Conservation (phyloP, 2,329 filamentous ascomycete species). For the Monilinia polystroma region DNA sequence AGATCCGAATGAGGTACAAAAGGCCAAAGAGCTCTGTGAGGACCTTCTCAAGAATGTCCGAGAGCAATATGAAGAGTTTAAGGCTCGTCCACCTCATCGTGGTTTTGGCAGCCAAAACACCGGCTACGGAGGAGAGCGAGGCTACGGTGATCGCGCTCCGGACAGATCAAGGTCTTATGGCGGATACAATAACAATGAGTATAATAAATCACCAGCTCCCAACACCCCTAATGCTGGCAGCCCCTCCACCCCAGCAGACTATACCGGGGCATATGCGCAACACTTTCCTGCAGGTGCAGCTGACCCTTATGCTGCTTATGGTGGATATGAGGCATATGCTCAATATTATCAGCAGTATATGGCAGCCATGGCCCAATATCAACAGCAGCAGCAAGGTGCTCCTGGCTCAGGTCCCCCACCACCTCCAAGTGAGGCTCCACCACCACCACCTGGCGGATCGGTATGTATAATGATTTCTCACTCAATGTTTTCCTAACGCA, state of each 20-base stretch:
- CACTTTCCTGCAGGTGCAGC: slow-evolving; percentile 63
- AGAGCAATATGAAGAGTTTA: slow-evolving; percentile 88
- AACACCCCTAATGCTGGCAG: slow-evolving; percentile 42
- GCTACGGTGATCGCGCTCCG: slow-evolving; percentile 54
- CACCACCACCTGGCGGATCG: slow-evolving; percentile 59
- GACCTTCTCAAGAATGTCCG: slow-evolving; percentile 85
- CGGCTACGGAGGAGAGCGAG: slow-evolving; percentile 47
- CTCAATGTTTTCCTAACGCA: slow-evolving; percentile 5
- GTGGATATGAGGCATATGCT: slow-evolving; percentile 76
- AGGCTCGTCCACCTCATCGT: slow-evolving; percentile 70
- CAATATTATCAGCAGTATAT: slow-evolving; percentile 75
- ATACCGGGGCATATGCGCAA: slow-evolving; percentile 78
- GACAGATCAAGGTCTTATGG: slow-evolving; percentile 46
- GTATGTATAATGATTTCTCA: slow-evolving; percentile 20
- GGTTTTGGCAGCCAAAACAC: slow-evolving; percentile 49
- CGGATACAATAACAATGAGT: slow-evolving; percentile 43
- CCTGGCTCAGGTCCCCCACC: slow-evolving; percentile 49
- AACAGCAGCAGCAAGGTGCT: slow-evolving; percentile 46
- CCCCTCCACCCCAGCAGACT: slow-evolving; percentile 57
- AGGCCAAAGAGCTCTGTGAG: slow-evolving; percentile 83
- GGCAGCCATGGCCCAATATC: slow-evolving; percentile 52
- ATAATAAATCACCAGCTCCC: slow-evolving; percentile 39
- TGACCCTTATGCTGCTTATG: slow-evolving; percentile 88
- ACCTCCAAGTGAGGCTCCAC: slow-evolving; percentile 56
- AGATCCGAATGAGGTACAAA: slow-evolving; percentile 79